Evolutionary conservation across 345 rosid species (phyloP).

Genomic region (Sonneratia caseolaris): DNA sequence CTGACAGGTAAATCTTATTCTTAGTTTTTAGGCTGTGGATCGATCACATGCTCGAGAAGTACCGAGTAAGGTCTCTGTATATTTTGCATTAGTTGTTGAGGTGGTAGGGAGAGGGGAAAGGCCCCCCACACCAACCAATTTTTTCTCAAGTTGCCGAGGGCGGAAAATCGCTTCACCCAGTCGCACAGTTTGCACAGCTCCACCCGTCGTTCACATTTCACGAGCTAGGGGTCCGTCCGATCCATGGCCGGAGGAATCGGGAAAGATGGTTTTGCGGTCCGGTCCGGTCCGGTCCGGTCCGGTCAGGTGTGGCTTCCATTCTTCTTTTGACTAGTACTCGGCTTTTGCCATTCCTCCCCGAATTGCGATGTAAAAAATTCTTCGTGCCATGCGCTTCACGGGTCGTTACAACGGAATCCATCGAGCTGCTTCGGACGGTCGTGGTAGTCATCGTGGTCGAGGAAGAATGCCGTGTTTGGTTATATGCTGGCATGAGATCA

Average conservation of each 20-base stretch:
- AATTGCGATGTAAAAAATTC: too few relatives aligned
- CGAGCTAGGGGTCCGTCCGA: background rate
- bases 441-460: too few relatives aligned
- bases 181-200: conserved; percentile 3
- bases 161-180: too few relatives aligned
- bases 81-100: background rate
- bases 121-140: background rate
- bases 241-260: background rate
- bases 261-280: background rate
- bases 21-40: background rate
- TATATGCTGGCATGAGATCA: too few relatives aligned
- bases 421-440: too few relatives aligned
- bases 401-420: too few relatives aligned
- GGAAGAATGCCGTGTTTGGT: too few relatives aligned
- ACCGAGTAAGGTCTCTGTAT: background rate
- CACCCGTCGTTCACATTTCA: background rate
- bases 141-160: background rate
- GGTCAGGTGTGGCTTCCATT: too few relatives aligned
- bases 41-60: background rate
- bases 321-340: too few relatives aligned
- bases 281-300: too few relatives aligned
- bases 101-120: background rate
- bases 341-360: too few relatives aligned
- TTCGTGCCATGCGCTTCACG: too few relatives aligned
- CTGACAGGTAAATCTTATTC: background rate